These are phyloP conservation scores for Penicillium sp. DNA, from an alignment of 2,329 filamentous ascomycete species.

Conservation along the genomic window DNA sequence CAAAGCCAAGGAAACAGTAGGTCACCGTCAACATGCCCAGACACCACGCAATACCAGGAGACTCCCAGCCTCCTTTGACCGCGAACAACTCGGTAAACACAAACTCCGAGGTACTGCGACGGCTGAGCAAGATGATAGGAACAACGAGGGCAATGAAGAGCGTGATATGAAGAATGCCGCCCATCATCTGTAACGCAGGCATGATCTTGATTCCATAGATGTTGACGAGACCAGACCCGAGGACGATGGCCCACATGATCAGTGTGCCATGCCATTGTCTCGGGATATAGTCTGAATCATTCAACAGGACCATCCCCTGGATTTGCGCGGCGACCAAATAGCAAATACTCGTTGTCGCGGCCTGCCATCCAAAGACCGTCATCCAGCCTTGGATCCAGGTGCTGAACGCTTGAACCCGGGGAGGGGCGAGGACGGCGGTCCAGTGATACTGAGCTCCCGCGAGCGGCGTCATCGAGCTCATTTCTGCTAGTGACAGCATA, in stretches of 20 bases:
- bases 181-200: slow-evolving; percentile 33
- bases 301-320: slow-evolving; percentile 32
- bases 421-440: slow-evolving; percentile 43
- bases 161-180: slow-evolving; percentile 38
- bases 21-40: slow-evolving; percentile 43
- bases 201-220: slow-evolving; percentile 38
- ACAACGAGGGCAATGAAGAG: slow-evolving; percentile 46
- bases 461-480: slow-evolving; percentile 47
- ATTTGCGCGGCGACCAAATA: slow-evolving; percentile 41
- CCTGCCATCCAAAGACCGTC: slow-evolving; percentile 45
- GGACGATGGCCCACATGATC: slow-evolving; percentile 42
- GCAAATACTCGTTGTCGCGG: slow-evolving; percentile 39
- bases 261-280: slow-evolving; percentile 48
- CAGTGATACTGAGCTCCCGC: slow-evolving; percentile 51
- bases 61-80: slow-evolving; percentile 48
- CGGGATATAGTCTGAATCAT: slow-evolving; percentile 39
- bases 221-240: slow-evolving; percentile 41
- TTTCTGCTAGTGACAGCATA: slow-evolving; percentile 42
- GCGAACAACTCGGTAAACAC: slow-evolving; percentile 54
- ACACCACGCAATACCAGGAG: slow-evolving; percentile 51
- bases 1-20: slow-evolving; percentile 45
- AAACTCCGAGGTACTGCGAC: slow-evolving; percentile 37
- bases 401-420: slow-evolving; percentile 34
- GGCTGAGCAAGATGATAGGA: slow-evolving; percentile 39
- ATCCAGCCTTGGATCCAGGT: slow-evolving; percentile 41